Evolutionary conservation across 805 yeast genomes (phyloP).

Genomic region (Lipomyces lipofer): DNA sequence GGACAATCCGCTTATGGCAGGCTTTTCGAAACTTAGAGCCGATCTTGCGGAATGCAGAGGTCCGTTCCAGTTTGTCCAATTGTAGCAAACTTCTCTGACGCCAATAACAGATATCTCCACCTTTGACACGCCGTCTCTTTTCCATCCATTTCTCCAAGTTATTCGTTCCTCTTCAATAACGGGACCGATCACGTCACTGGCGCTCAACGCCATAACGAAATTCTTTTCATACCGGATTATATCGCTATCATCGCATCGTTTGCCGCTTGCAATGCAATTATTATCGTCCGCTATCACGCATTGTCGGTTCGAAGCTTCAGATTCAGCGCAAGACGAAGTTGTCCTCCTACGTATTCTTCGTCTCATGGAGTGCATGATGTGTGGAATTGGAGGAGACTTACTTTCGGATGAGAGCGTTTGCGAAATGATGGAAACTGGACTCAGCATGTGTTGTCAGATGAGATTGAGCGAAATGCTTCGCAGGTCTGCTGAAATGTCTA

Average conservation of each 20-base stretch:
- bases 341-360: constrained; percentile 80
- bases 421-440: constrained; percentile 87
- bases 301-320: constrained; percentile 94
- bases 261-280: constrained; percentile 61
- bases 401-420: constrained; percentile 79
- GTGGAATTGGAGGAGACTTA: constrained; percentile 62
- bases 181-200: constrained; percentile 80
- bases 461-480: constrained; percentile 86
- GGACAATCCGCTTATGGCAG: constrained; percentile 37
- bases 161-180: constrained; percentile 82
- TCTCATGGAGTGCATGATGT: constrained; percentile 65
- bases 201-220: constrained; percentile 72
- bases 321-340: constrained; percentile 88
- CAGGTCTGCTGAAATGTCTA: constrained; percentile 82
- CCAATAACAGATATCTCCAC: constrained; percentile 45
- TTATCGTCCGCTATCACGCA: constrained; percentile 78
- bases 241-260: constrained; percentile 53
- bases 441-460: constrained; percentile 89
- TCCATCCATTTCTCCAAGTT: constrained; percentile 84
- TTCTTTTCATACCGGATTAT: constrained; percentile 71
- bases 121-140: constrained; percentile 68
- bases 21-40: constrained; percentile 75
- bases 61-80: neutral
- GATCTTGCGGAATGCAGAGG: constrained; percentile 58
- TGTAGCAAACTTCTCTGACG: neutral